phyloP scores from a whole-genome alignment of 2,329 filamentous ascomycete genomes.

The Alternaria sp. region DNA sequence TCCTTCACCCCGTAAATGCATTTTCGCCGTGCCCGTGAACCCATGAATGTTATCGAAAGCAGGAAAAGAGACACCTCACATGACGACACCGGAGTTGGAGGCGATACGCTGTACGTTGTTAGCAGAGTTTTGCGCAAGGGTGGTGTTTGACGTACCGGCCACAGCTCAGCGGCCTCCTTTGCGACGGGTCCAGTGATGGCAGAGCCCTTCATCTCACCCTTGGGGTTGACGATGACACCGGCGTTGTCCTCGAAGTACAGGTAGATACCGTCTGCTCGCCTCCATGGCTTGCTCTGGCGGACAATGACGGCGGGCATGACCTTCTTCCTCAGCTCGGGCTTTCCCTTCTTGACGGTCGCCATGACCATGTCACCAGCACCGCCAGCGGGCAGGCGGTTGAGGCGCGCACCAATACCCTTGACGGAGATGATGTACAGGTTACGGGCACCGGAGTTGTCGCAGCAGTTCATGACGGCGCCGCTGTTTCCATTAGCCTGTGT shows the following conservation, averaged over 20 bases:
- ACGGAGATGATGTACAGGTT: conserved; percentile 99
- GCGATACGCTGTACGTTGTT: conserved; percentile 82
- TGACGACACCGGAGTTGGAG: conserved; percentile 99
- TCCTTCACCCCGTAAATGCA: conserved; percentile 51
- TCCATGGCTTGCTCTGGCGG: conserved; percentile 99
- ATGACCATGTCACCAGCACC: conserved; percentile 99
- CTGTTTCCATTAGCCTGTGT: conserved; percentile 60
- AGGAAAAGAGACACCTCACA: conserved; percentile 72
- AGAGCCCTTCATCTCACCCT: conserved; percentile 99
- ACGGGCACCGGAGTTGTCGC: conserved; percentile 97
- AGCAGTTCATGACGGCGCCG: conserved; percentile 99
- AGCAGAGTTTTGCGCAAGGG: conserved; percentile 29
- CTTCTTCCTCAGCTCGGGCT: conserved; percentile 99
- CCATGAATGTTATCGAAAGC: conserved; percentile 51
- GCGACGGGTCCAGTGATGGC: conserved; percentile 99
- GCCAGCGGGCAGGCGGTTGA: conserved; percentile 96
- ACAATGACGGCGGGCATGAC: conserved; percentile 99
- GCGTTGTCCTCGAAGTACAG: conserved; percentile 99
- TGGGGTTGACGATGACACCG: conserved; percentile 99
- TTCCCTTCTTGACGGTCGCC: conserved; percentile 99
- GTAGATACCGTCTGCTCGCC: conserved; percentile 97
- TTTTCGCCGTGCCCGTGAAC: conserved; percentile 52
- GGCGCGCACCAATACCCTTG: conserved; percentile 96
- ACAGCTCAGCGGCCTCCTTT: conserved; percentile 99
- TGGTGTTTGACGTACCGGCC: conserved; percentile 76